These are phyloP conservation scores for Zygosaccharomyces rouxii DNA, from an alignment of 805 yeast species.

Conservation along the genomic window DNA sequence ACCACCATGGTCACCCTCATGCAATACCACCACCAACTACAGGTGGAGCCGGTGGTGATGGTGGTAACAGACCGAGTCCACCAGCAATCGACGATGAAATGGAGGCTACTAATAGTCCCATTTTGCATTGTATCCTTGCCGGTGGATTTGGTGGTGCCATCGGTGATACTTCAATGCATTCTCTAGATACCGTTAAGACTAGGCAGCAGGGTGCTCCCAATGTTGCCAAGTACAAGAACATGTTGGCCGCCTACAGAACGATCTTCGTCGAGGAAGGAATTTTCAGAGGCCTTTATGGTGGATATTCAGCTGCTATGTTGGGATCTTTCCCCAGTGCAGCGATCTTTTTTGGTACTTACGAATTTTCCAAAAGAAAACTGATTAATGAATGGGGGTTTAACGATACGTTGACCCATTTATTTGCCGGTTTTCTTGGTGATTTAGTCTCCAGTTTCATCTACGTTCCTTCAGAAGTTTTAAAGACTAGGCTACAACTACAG, in stretches of 20 bases:
- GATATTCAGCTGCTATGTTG: slow-evolving; percentile 84
- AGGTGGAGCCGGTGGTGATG: slow-evolving; percentile 13
- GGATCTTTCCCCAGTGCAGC: slow-evolving; percentile 95
- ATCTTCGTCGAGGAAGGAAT: slow-evolving; percentile 84
- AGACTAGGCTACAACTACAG: slow-evolving; percentile 89
- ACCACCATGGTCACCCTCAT: slow-evolving; percentile 11
- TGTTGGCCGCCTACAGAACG: slow-evolving; percentile 70
- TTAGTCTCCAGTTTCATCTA: slow-evolving; percentile 81
- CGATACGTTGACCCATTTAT: slow-evolving; percentile 74
- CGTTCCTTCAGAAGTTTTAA: slow-evolving; percentile 93
- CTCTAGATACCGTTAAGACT: slow-evolving; percentile 93
- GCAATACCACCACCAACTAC: slow-evolving; percentile 2
- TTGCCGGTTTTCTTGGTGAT: slow-evolving; percentile 93
- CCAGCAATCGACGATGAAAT: slow-evolving; percentile 3
- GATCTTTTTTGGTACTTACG: slow-evolving; percentile 90
- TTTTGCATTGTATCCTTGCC: slow-evolving; percentile 66
- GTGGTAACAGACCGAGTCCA: slow-evolving; percentile 8
- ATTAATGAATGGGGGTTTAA: slow-evolving; percentile 60
- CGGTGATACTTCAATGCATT: slow-evolving; percentile 92
- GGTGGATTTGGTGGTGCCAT: slow-evolving; percentile 94
- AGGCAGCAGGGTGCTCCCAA: slow-evolving; percentile 92
- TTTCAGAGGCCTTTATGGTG: slow-evolving; percentile 80
- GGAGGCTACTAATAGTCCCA: slow-evolving; percentile 31
- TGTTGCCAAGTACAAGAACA: slow-evolving; percentile 58
- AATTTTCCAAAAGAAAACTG: slow-evolving; percentile 65